phyloP scores from a whole-genome alignment of 176 grass and related monocot genomes.

The Oryza meyeriana region DNA sequence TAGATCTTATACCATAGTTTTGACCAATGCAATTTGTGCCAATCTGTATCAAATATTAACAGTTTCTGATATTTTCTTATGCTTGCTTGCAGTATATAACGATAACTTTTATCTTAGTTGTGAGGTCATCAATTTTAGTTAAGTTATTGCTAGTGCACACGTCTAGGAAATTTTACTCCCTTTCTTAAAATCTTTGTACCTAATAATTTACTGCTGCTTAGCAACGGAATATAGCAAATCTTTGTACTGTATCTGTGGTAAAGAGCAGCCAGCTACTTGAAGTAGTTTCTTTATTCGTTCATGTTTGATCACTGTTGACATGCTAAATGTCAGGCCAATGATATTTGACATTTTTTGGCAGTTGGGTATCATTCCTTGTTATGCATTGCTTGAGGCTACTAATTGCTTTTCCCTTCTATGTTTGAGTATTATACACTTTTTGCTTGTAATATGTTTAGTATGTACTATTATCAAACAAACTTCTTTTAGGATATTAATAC shows the following conservation, averaged over 20 bases:
- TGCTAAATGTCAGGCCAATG: not conserved
- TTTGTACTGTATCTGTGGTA: not conserved
- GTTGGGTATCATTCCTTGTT: conserved; percentile 9
- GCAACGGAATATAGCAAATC: not conserved
- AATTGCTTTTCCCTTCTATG: not conserved
- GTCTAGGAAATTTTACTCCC: not conserved
- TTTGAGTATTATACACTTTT: not conserved
- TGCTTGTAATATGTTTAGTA: not conserved
- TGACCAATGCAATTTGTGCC: not conserved
- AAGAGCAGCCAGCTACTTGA: not conserved
- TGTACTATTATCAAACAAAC: not conserved
- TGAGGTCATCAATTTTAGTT: not conserved
- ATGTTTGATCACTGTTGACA: conserved; percentile 3
- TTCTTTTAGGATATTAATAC: not conserved
- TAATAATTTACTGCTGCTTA: not conserved
- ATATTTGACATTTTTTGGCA: not conserved
- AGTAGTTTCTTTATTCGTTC: not conserved
- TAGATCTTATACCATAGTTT: not conserved
- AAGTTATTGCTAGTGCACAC: not conserved
- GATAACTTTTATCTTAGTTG: not conserved
- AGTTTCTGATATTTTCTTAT: not conserved
- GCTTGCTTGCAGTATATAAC: not conserved
- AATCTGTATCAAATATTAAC: not conserved
- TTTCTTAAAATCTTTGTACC: not conserved
- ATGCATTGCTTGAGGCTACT: not conserved